phyloP scores from a whole-genome alignment of 441 rosid species.

The Erodium moschatum region DNA sequence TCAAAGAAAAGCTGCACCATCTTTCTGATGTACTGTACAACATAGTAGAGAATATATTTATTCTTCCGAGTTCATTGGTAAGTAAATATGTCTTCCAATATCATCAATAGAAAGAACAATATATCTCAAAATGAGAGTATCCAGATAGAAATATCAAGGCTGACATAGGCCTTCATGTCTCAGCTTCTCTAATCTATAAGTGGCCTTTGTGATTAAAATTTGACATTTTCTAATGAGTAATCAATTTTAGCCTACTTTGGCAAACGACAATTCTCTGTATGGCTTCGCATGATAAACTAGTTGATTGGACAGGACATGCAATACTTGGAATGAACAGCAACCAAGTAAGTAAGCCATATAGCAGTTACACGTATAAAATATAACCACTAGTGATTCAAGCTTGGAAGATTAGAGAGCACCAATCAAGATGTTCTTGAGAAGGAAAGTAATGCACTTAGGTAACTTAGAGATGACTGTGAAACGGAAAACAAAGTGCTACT shows the following conservation, averaged over 20 bases:
- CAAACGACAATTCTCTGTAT: neutral
- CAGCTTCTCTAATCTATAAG: neutral
- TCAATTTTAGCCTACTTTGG: neutral
- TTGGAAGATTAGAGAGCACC: neutral
- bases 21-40: neutral
- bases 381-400: conserved; percentile 1
- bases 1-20: neutral
- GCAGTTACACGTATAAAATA: neutral
- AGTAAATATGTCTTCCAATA: neutral
- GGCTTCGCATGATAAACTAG: neutral
- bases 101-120: neutral
- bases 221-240: neutral
- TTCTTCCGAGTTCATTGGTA: neutral
- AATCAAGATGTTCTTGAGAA: neutral
- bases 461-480: neutral
- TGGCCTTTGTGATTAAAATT: neutral
- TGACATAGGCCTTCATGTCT: neutral
- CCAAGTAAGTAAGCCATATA: neutral
- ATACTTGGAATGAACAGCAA: neutral
- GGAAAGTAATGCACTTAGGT: neutral
- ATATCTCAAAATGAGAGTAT: neutral
- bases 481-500: neutral
- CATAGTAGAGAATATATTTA: neutral
- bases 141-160: neutral
- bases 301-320: neutral